These are phyloP conservation scores for Boletus vermiculosoides DNA, from an alignment of 768 basidiomycete genomes.

Conservation along the genomic window DNA sequence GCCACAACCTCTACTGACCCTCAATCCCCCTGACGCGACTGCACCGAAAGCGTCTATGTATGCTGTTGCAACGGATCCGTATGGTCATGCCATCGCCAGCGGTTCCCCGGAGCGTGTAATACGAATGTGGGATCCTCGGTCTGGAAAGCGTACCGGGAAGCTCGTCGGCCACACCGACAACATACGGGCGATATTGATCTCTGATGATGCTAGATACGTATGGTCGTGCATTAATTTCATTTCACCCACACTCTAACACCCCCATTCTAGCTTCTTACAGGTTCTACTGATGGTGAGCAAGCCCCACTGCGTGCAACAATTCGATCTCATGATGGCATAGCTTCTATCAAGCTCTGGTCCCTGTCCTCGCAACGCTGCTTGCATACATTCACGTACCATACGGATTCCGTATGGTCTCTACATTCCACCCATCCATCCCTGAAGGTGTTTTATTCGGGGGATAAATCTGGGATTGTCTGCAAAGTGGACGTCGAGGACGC, in stretches of 20 bases:
- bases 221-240: constrained; percentile 32
- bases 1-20: constrained; percentile 57
- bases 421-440: constrained; percentile 85
- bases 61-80: constrained; percentile 75
- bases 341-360: constrained; percentile 95
- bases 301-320: neutral
- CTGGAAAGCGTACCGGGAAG: constrained; percentile 76
- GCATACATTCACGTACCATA: constrained; percentile 95
- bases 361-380: constrained; percentile 83
- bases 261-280: constrained; percentile 64
- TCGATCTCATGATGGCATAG: constrained; percentile 28
- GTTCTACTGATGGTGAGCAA: constrained; percentile 66
- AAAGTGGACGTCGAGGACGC: constrained; percentile 88
- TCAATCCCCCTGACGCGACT: constrained; percentile 64
- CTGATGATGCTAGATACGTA: constrained; percentile 89
- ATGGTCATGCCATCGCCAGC: constrained; percentile 78
- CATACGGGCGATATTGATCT: constrained; percentile 84
- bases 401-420: constrained; percentile 93
- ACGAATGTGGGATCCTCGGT: constrained; percentile 90
- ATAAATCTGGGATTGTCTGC: constrained; percentile 85
- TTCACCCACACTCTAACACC: constrained; percentile 9
- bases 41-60: constrained; percentile 74
- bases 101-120: constrained; percentile 92
- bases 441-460: constrained; percentile 91
- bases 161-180: constrained; percentile 98